These are phyloP conservation scores for Ascochyta lentis DNA, from an alignment of 2,329 filamentous ascomycete species.

Conservation along the genomic window DNA sequence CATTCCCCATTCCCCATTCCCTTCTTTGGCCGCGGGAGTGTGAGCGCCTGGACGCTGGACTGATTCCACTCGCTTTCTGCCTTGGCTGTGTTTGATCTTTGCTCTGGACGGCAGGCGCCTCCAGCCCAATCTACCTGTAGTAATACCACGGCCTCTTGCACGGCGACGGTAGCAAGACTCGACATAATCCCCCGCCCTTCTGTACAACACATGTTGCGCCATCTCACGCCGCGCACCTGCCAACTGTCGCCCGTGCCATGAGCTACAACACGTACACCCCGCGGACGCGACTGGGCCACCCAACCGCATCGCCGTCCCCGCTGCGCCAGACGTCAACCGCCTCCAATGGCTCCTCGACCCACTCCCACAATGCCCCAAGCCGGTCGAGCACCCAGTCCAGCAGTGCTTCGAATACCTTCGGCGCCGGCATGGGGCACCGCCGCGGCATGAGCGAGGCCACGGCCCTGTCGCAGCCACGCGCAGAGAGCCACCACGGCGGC, in stretches of 20 bases:
- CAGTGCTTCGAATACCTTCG: slow-evolving; percentile 68
- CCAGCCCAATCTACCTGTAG: slow-evolving; percentile 23
- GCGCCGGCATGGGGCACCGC: slow-evolving; percentile 63
- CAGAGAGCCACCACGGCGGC: slow-evolving; percentile 54
- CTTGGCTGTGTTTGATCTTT: slow-evolving; percentile 15
- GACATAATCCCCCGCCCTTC: slow-evolving; percentile 14
- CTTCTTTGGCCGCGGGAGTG: slow-evolving; percentile 38
- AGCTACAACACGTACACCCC: slow-evolving; percentile 45
- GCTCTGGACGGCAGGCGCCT: slow-evolving; percentile 36
- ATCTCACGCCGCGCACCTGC: slow-evolving; percentile 10
- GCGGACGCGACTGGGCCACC: slow-evolving; percentile 50
- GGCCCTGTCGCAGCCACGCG: slow-evolving; percentile 59
- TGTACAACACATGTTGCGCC: slow-evolving; percentile 43
- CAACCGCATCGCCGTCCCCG: slow-evolving; percentile 52
- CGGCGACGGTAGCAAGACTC: slow-evolving; percentile 27
- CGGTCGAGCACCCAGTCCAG: slow-evolving; percentile 75
- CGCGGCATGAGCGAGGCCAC: slow-evolving; percentile 78
- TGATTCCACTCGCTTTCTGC: slow-evolving; percentile 24
- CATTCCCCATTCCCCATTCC: slow-evolving; percentile 38
- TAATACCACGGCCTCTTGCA: slow-evolving; percentile 38
- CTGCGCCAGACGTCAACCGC: slow-evolving; percentile 72
- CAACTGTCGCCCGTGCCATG: slow-evolving; percentile 36
- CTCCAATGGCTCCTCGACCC: slow-evolving; percentile 73
- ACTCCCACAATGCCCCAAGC: slow-evolving; percentile 67
- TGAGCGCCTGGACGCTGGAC: slow-evolving; percentile 30